Evolutionary conservation across 2,329 filamentous ascomycete species (phyloP).

Genomic region (Chaetomiaceae sp.): DNA sequence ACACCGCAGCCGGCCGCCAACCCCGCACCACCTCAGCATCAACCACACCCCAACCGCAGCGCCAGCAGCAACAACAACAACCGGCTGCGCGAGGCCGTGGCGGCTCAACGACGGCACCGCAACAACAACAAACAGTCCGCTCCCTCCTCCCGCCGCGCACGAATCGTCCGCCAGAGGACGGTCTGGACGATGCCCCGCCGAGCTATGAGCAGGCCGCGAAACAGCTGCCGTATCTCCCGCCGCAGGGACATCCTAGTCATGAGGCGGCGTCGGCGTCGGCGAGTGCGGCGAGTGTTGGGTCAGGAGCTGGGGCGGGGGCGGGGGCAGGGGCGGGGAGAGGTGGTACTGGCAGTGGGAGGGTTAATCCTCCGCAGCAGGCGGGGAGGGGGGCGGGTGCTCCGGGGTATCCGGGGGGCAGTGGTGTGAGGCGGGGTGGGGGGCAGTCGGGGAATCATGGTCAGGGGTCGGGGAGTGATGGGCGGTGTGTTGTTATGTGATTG

Average conservation of each 20-base stretch:
- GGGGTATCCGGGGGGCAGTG: conserved; percentile 17
- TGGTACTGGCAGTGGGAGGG: background rate
- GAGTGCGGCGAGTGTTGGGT: too few species aligned
- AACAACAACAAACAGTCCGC: conserved; percentile 36
- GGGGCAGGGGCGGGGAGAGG: conserved; percentile 28
- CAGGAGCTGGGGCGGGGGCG: conserved; percentile 19
- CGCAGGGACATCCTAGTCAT: conserved; percentile 47
- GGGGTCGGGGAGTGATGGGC: conserved; percentile 27
- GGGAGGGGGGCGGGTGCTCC: too few species aligned
- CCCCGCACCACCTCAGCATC: background rate
- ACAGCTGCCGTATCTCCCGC: conserved; percentile 47
- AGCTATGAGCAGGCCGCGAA: conserved; percentile 55
- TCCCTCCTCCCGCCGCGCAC: conserved; percentile 43
- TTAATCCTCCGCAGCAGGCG: background rate
- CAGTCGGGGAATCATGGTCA: too few species aligned
- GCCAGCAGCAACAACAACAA: background rate
- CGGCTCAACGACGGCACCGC: too few species aligned
- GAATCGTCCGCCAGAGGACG: conserved; percentile 35
- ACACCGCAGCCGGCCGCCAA: background rate
- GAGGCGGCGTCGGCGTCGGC: conserved; percentile 29
- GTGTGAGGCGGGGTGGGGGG: background rate
- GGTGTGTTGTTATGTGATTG: conserved; percentile 48
- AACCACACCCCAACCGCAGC: background rate
- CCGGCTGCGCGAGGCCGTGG: conserved; percentile 12
- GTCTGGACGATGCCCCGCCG: conserved; percentile 49